Base-by-base conservation (phyloP, 805 yeast genomes). In the Scheffersomyces ergatensis region DNA sequence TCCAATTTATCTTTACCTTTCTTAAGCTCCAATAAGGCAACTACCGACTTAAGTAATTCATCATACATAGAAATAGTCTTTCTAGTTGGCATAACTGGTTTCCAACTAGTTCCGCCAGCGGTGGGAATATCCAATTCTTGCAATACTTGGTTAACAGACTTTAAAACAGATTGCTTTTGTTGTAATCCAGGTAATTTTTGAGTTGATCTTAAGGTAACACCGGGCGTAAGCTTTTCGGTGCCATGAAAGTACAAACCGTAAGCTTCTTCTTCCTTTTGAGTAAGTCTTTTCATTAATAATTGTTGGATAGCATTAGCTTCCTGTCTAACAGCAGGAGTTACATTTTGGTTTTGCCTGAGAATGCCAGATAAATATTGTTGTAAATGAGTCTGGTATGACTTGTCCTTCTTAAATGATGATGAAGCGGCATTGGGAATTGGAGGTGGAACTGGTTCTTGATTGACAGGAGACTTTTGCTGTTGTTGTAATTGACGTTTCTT, bases 41-140 rank as follows among this genome's bases (percentile, higher is more conserved):
- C 81, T 23, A 88, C 85, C 0, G 82, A 70, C 47, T 82, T 81
- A 36, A 85, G 72, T 38, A 93, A 63, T 42, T 79, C 80, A 51
- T 92, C 97, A 55, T 85, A 89, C 53, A 79, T 80, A 5, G 82
- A 74, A 62, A 88, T 78, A 1, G 90, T 89, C 38, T 74, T 80
- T 26, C 83, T 79, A 0, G 98, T 86, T 4, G 96, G 92, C 83
- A 93, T 83, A 2, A 83, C 82, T 0, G 98, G 98, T 49, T 84
- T 83, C 70, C 70, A 70, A 19, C 62, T 54, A 5, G 72, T 70
- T 11, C 74, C 74, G 13, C 74, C 74, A 6, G 68, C 73, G 4
- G 81, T 65, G 0, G 97, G 84, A 8, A 93, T 63, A 3, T 83
- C 89, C 44, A 93, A 63, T 55, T 93, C 99, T 42, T 83, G 85